Percentiles rank a stretch among this genome's conserved stretches.
Evolutionary conservation across 1,284 basidiomycete species (phyloP).

Genomic region (Phlebopus sp.): DNA sequence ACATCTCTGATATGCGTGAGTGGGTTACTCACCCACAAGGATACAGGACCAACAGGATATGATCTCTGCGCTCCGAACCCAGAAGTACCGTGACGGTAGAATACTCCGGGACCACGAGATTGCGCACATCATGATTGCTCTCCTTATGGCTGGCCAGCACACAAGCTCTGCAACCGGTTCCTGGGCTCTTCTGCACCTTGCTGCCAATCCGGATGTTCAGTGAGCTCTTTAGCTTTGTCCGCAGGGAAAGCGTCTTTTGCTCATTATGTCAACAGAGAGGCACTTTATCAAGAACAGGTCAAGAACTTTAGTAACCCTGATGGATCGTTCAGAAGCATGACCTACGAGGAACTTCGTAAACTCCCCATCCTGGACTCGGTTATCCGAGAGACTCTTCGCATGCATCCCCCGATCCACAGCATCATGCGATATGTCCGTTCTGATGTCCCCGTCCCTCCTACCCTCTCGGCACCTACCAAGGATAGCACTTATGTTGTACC

Average conservation of each 20-base stretch:
- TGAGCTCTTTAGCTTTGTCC: slow-evolving; percentile 38
- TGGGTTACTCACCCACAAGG: slow-evolving; percentile 2
- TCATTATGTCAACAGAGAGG: slow-evolving; percentile 47
- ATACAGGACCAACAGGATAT: slow-evolving; percentile 81
- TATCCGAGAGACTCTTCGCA: slow-evolving; percentile 89
- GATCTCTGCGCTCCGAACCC: slow-evolving; percentile 85
- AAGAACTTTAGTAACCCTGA: slow-evolving; percentile 79
- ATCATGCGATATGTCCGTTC: slow-evolving; percentile 88
- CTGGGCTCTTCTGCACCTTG: slow-evolving; percentile 92
- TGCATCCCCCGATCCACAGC: slow-evolving; percentile 92
- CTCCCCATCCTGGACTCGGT: slow-evolving; percentile 86
- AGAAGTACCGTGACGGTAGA: slow-evolving; percentile 85
- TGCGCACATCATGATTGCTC: slow-evolving; percentile 95
- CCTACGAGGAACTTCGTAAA: slow-evolving; percentile 84
- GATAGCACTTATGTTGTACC: slow-evolving; percentile 81
- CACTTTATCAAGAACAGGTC: slow-evolving; percentile 88
- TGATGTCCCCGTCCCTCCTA: slow-evolving; percentile 80
- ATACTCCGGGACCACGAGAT: slow-evolving; percentile 86
- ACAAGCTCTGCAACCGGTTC: slow-evolving; percentile 90
- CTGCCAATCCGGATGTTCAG: slow-evolving; percentile 76
- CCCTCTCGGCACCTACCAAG: slow-evolving; percentile 78
- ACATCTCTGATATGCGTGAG: not conserved
- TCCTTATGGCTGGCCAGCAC: slow-evolving; percentile 98
- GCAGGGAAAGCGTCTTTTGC: not conserved
- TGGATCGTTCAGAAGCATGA: slow-evolving; percentile 77